Evolutionary conservation across 805 yeast species (phyloP).

Genomic region (Naumovozyma baii): DNA sequence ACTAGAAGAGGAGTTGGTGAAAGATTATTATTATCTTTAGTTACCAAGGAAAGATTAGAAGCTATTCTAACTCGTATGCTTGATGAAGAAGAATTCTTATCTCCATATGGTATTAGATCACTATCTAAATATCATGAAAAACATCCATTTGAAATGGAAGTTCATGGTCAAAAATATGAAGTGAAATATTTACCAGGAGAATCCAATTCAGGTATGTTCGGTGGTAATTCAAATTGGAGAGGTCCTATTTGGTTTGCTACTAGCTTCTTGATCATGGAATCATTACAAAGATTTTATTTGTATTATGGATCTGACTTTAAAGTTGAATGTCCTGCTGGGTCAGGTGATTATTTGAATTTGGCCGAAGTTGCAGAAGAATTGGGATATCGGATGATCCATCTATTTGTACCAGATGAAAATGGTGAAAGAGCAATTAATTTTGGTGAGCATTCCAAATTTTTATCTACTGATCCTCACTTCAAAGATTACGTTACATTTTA

Average conservation of each 20-base stretch:
- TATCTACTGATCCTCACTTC: constrained; percentile 58
- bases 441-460: constrained; percentile 47
- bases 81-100: constrained; percentile 78
- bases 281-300: constrained; percentile 76
- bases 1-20: constrained; percentile 72
- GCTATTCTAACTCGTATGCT: constrained; percentile 71
- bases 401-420: constrained; percentile 61
- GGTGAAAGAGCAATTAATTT: constrained; percentile 75
- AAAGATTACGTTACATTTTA: constrained; percentile 69
- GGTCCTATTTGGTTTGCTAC: constrained; percentile 98
- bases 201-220: constrained; percentile 87
- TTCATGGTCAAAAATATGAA: constrained; percentile 60
- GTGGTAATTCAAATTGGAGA: constrained; percentile 95
- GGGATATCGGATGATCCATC: constrained; percentile 73
- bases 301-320: constrained; percentile 81
- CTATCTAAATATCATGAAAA: constrained; percentile 78
- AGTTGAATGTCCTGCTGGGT: constrained; percentile 84
- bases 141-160: constrained; percentile 78
- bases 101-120: constrained; percentile 81
- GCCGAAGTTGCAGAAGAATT: constrained; percentile 88
- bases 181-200: constrained; percentile 80
- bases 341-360: constrained; percentile 65
- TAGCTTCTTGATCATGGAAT: constrained; percentile 75
- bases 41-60: constrained; percentile 65
- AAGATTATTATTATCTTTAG: constrained; percentile 68